Evolutionary conservation across 768 basidiomycete species (phyloP), one percentile per base, ranked within the genome.

Genomic region (Termitomyces bulborhizus): DNA sequence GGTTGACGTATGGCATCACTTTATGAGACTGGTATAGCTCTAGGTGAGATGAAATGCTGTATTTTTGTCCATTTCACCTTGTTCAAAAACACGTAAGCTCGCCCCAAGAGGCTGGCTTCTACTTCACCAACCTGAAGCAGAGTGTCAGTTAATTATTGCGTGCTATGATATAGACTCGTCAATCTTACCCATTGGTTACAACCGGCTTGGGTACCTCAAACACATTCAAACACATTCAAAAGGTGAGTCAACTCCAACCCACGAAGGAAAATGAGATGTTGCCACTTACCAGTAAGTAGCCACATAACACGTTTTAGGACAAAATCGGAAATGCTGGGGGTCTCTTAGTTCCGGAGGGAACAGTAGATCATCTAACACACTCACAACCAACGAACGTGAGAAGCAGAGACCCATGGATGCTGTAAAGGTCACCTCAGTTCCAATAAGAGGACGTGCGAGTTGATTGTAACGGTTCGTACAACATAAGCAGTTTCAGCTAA

Each of bases 1-100:
- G 72, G 60, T 84, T 84, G 65, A 83, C 74, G 65, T 80, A 85
- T 7, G 78, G 77, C 78, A 83, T 80, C 5, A 80, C 83, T 61
- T 76, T 78, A 60, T 76, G 75, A 2, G 78, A 79, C 74, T 81
- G 54, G 6, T 29, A 18, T 24, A 18, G 32, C 18, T 8, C 21
- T 41, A 8, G 40, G 29, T 50, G 7, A 13, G 16, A 52, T 39
- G 11, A 21, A 51, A 41, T 36, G 43, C 48, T 52, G 13, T 26
- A 18, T 36, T 52, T 57, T 40, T 6, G 5, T 3, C n/a, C n/a
- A 27, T 32, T 51, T 46, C 46, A 76, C 77, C 66, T 83, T 83
- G 68, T 83, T 84, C 52, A 85, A 66, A 64, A 85, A 85, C 27
- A 83, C 82, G 65, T 84, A 85, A 16, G 83, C 82, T 45, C 83